Evolutionary conservation across 306 rosid species (phyloP), one percentile per base, ranked within the genome.

Genomic region (Dryas alaskensis): DNA sequence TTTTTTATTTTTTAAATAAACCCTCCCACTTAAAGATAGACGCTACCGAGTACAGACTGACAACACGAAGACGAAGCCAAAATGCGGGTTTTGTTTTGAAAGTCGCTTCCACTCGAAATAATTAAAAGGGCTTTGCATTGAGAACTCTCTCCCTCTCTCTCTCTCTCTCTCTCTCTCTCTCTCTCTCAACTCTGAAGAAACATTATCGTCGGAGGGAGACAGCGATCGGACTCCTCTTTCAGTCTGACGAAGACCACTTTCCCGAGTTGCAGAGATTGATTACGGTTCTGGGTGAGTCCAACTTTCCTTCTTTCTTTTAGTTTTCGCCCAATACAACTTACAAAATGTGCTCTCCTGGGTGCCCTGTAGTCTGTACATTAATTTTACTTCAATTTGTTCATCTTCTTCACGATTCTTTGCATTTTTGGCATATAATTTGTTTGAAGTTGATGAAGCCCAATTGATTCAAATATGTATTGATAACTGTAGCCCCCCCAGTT

Each of bases 281-380:
- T 50, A 17, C 63, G 12, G 48, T 70, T 59, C 59, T 13, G 67
- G 76, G 76, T 59, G 37, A 59, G 76, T 59, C 58, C 13, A 10
- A 0, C 70, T 65, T n/a, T 37, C 55, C 3, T 39, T 14, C 8
- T 5, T 31, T 31, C 3, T 60, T 42, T 60, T 11, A 37, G 46
- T 3, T 61, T n/a, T 47, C 25, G 25, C 67, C 48, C 17, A 66
- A 46, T 66, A 44, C 54, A 46, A 65, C 40, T 17, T 4, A 10
- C 17, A 1, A 1, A 40, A 40, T 62, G 48, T 43, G 49, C 31
- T 63, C 49, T 3, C 5, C 7, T 61, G 3, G 10, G 47, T 42
- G 4, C 62, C 50, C 60, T 0, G 22, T 22, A 22, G 22, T 22
- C 22, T 22, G 25, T 52, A 37, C 49, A 11, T 6, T 70, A 19